These are phyloP conservation scores for Candida albicans DNA, from an alignment of 1,139 yeast genomes.

Conservation along the genomic window DNA sequence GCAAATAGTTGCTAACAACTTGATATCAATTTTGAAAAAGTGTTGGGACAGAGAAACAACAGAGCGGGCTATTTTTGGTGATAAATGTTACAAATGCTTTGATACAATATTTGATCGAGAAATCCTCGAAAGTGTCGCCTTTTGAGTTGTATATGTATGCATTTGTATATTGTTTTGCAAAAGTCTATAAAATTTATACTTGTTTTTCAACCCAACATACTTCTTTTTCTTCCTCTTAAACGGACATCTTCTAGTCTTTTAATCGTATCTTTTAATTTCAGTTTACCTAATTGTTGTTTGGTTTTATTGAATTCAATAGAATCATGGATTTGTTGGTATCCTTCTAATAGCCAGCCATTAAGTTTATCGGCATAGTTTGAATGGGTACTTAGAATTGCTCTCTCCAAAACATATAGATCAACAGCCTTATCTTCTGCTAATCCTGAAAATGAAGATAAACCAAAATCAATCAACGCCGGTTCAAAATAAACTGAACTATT, in stretches of 20 bases:
- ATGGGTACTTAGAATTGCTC: conserved; percentile 90
- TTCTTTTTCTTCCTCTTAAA: conserved; percentile 89
- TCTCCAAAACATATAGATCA: conserved; percentile 87
- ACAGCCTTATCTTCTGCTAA: conserved; percentile 93
- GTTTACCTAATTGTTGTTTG: conserved; percentile 23
- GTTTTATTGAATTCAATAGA: conserved; percentile 23
- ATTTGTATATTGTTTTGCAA: background rate
- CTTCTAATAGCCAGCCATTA: conserved; percentile 70
- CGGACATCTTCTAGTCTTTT: conserved; percentile 79
- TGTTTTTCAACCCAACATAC: conserved; percentile 28
- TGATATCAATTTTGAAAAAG: conserved; percentile 4
- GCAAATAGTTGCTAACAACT: conserved; percentile 8
- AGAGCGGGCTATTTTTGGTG: conserved; percentile 8
- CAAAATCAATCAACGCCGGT: conserved; percentile 86
- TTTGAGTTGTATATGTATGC: conserved; percentile 1
- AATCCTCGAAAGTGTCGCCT: conserved; percentile 11
- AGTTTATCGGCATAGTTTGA: conserved; percentile 68
- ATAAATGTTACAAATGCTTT: conserved; percentile 11
- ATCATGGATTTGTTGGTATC: conserved; percentile 54
- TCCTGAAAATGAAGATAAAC: conserved; percentile 75
- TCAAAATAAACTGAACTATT: conserved; percentile 6
- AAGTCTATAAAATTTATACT: background rate
- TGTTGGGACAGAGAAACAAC: conserved; percentile 11
- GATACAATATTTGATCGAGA: conserved; percentile 13
- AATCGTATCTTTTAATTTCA: conserved; percentile 55